Base-by-base conservation (phyloP, 345 rosid species). In the Xanthoceras sorbifolium region DNA sequence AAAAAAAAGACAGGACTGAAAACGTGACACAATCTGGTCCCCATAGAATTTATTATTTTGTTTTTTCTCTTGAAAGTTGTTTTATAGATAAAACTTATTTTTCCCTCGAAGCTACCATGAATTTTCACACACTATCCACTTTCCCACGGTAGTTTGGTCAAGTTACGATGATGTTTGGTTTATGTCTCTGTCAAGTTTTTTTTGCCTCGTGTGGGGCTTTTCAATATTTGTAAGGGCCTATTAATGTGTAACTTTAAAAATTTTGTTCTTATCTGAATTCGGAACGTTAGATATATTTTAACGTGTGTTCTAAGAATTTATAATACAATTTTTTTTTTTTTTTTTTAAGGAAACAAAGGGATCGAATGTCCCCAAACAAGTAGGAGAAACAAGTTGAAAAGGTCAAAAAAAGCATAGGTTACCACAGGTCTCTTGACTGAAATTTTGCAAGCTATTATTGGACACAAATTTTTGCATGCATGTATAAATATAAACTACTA, bases 1-100 rank as follows among this genome's bases (percentile, higher is more conserved):
- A 42, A 65, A 36, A 65, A 36, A 72, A 69, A n/a, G 81, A 83
- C 67, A 26, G n/a, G 71, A 50, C 34, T 72, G 78, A 25, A 77
- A 52, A 68, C 42, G 68, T n/a, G 69, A 59, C 46, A 29, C 63
- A 34, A 42, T 6, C 29, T 38, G 80, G 76, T 72, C 82, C 82
- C 72, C 66, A n/a, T 14, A n/a, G 17, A 17, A 77, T 63, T 73
- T 72, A 81, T 63, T 74, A 54, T 72, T 31, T 40, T 55, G 46
- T n/a, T n/a, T n/a, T n/a, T n/a, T n/a, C 74, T 80, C 70, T 42
- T 26, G 48, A 44, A 48, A 28, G 29, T 63, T 28, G 44, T 44
- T n/a, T n/a, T n/a, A 6, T 11, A 14, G 60, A 62, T 71, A 6
- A n/a, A 59, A 34, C n/a, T 28, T 59, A 12, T 14, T 63, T 32